Evolutionary conservation across 148 eudicot genomes (phyloP), one percentile per base, ranked within the genome.

Genomic region (Arbutus unedo): DNA sequence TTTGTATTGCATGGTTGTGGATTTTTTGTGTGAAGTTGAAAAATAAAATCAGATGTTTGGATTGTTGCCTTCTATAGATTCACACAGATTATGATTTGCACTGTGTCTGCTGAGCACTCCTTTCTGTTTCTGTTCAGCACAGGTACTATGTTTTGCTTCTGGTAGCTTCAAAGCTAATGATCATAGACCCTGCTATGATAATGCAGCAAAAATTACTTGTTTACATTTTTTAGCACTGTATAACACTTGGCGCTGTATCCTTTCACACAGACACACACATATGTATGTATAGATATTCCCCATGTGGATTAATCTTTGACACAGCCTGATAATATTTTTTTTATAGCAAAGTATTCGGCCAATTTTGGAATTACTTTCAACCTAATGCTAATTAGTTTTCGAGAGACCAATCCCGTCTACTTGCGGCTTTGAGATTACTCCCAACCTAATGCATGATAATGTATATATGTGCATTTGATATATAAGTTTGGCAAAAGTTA

Each of bases 1-100:
- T 9, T 57, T 78, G n/a, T 44, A 44, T 78, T 23, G 81, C n/a
- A 13, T n/a, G 54, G 15, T n/a, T 11, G 81, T 59, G 72, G 50
- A 45, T 79, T 79, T 79, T 62, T 60, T 62, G 72, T 45, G 54
- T 60, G 44, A 25, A 23, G 38, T 9, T 18, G 15, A 13, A 51
- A 72, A 51, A 49, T 19, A 18, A 72, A 7, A 8, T 72, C 8
- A 7, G 44, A 16, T 43, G 21, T 16, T 6, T 44, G 75, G 11
- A 15, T 43, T 68, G 11, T 15, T 38, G 47, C 45, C 19, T 66
- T 66, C 66, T 19, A 2, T n/a, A 59, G 25, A 59, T 59, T 59
- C 66, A 5, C 8, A 19, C 25, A 59, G 66, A 59, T 59, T 11
- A 54, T 54, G 4, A 54, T 11, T 54, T 54, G 56, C 56, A 54